phyloP scores from a whole-genome alignment of 257 asterid genomes.

The Pogostemon cablin region DNA sequence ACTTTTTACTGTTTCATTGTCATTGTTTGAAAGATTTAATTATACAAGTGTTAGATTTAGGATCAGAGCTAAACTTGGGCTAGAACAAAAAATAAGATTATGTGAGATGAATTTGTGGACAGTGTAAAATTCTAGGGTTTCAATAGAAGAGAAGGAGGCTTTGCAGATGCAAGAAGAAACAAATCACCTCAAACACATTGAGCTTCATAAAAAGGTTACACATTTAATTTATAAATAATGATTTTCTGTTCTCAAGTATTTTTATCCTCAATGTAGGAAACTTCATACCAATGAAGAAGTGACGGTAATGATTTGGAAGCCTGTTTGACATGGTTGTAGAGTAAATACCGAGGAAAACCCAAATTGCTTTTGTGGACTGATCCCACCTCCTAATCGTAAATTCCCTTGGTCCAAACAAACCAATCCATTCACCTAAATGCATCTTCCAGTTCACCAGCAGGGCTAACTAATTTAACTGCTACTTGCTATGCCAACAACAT shows the following conservation, averaged over 20 bases:
- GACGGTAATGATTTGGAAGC: conserved; percentile 77
- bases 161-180: too few relatives aligned
- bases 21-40: not conserved
- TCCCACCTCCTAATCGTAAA: conserved; percentile 71
- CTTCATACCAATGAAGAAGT: conserved; percentile 60
- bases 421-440: conserved; percentile 73
- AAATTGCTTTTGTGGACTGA: conserved; percentile 92
- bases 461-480: conserved; percentile 96
- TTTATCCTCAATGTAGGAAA: conserved; percentile 56
- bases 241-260: conserved; percentile 11
- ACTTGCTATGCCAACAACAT: conserved; percentile 99
- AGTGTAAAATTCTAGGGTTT: too few relatives aligned
- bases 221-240: not conserved
- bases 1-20: conserved; percentile 8
- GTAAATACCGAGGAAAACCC: conserved; percentile 94
- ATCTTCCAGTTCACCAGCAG: conserved; percentile 81
- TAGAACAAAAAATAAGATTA: too few relatives aligned
- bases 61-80: not conserved
- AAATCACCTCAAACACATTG: too few relatives aligned
- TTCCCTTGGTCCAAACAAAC: conserved; percentile 70
- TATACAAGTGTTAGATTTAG: not conserved
- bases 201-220: too few relatives aligned
- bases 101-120: too few relatives aligned
- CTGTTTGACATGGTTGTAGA: conserved; percentile 94
- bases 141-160: too few relatives aligned